These are phyloP conservation scores for Hypoxylon rubiginosum DNA, from an alignment of 2,329 filamentous ascomycete species.

Conservation along the genomic window DNA sequence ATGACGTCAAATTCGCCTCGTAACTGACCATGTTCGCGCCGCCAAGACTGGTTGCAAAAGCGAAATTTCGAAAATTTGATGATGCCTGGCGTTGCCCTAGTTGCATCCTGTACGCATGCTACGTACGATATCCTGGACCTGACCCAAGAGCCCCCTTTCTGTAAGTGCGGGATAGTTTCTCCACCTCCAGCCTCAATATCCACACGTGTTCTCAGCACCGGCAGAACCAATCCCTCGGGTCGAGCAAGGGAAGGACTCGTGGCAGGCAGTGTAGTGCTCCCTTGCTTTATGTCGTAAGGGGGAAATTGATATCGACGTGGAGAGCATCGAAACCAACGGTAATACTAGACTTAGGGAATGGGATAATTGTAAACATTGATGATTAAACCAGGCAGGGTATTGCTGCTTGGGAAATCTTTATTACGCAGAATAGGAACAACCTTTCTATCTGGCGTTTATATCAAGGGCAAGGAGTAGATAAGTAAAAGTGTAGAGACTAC, in stretches of 20 bases:
- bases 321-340: neutral
- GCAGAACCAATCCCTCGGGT: slow-evolving; percentile 1
- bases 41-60: neutral
- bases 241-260: slow-evolving; percentile 6
- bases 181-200: neutral
- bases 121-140: neutral
- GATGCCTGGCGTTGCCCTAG: neutral
- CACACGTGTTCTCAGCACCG: neutral
- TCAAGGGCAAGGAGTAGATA: neutral
- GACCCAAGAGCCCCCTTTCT: neutral
- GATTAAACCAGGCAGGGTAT: too few species aligned
- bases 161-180: neutral
- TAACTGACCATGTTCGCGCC: neutral
- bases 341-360: neutral
- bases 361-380: too few species aligned
- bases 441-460: neutral
- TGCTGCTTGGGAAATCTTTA: neutral
- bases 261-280: neutral
- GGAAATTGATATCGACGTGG: neutral
- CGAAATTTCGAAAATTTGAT: neutral
- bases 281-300: neutral
- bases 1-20: neutral
- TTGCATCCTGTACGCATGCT: neutral
- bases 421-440: neutral
- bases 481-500: neutral